Base-by-base conservation (phyloP, 2,329 filamentous ascomycete species). In the Sodiomyces alkalinus region DNA sequence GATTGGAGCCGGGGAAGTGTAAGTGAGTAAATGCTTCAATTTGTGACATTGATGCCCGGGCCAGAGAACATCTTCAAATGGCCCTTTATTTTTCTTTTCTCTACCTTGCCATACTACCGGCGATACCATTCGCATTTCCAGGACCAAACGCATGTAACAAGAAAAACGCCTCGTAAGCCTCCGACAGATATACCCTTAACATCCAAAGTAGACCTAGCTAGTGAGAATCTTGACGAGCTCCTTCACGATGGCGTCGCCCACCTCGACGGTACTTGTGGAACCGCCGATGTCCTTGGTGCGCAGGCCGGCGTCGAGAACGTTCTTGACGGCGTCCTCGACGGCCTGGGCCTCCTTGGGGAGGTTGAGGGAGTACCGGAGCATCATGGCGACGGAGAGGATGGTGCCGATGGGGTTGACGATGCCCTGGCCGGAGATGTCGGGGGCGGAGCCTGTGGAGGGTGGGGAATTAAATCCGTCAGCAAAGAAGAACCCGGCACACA, bases 321-420 rank as follows among this genome's bases (percentile, higher is more conserved):
- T 70, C 48, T 71, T 69, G 28, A 93, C 85, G 4, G 86, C 85
- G 34, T 74, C 66, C 58, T 94, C 85, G 37, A 94, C 72, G 27
- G 75, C 72, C 35, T 70, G 66, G 19, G 86, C 80, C 54, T 94
- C 77, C 28, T 72, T 64, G 17, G 79, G 74, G 40, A 86, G 70
- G 45, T 74, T 73, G 33, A 96, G 70, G 10, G 85, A 93, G 64
- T 94, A 96, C 48, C 83, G 78, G 46, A 94, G 68, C 77, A 98
- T 81, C 85, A 96, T 93, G 45, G 83, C 83, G 10, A 92, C 68
- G 9, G 85, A 93, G 23, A 96, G 70, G 39, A 96, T 83, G 30
- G 83, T 86, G 28, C 86, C 87, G 35, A 96, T 66, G 19, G 87
- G 87, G 64, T 57, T 52, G 15, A 93, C 85, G 41, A 93, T 77